Conservation (phyloP, 371 early-diverging fungal species). For the Nematocida sp. region DNA sequence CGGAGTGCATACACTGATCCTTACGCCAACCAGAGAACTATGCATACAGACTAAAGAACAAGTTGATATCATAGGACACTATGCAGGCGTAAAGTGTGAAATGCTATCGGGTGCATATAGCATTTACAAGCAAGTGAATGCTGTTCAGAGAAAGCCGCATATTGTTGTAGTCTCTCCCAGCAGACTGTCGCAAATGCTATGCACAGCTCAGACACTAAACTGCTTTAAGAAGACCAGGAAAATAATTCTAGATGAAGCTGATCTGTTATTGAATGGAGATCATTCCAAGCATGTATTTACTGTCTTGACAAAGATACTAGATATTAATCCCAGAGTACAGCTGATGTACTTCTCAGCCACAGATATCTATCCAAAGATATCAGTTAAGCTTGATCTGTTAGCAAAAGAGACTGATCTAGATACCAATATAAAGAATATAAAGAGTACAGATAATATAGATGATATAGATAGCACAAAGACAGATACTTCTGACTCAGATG, state of each 20-base stretch:
- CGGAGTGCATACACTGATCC: constrained; percentile 67
- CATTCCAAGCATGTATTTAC: constrained; percentile 11
- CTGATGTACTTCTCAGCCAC: constrained; percentile 42
- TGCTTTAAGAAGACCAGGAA: constrained; percentile 82
- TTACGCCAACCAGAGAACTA: constrained; percentile 88
- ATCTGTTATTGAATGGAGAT: constrained; percentile 88
- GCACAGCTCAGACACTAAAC: constrained; percentile 72
- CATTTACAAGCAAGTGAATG: constrained; percentile 81
- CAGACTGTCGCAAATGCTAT: constrained; percentile 81
- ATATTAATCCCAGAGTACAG: background rate
- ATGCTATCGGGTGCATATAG: constrained; percentile 86
- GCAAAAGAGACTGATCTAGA: background rate
- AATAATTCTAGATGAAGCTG: constrained; percentile 94
- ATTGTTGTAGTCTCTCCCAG: constrained; percentile 90
- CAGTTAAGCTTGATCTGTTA: background rate
- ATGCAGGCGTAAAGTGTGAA: constrained; percentile 73
- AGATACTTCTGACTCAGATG: no score
- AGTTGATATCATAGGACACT: constrained; percentile 78
- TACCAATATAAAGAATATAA: background rate
- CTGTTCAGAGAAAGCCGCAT: constrained; percentile 84
- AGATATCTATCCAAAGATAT: constrained; percentile 21
- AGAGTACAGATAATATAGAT: background rate
- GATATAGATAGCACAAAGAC: background rate
- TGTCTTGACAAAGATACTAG: background rate
- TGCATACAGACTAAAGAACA: constrained; percentile 88